Conservation (phyloP, 78 protist species). For the Dictyostelium citrinum region DNA sequence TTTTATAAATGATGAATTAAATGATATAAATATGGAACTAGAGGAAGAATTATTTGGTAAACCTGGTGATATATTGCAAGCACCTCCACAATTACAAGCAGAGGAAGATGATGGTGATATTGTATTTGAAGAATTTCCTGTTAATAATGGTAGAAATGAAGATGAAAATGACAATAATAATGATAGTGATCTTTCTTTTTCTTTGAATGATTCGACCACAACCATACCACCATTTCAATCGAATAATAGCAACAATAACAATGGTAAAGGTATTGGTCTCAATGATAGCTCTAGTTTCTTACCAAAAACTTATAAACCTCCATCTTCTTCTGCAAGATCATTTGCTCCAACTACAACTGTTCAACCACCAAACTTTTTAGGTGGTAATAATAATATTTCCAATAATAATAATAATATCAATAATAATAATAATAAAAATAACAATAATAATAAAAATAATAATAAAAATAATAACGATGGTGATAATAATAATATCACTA, state of each 20-base stretch:
- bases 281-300: background rate
- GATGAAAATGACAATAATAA: background rate
- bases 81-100: background rate
- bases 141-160: background rate
- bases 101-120: slow-evolving; percentile 11
- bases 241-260: background rate
- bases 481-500: background rate
- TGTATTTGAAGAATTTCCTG: slow-evolving; percentile 7
- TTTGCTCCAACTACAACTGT: background rate
- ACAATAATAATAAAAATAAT: background rate
- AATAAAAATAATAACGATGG: background rate
- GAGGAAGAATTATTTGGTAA: slow-evolving; percentile 10
- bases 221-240: background rate
- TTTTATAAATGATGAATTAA: too few species aligned
- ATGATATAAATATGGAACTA: background rate
- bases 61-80: background rate
- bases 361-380: slow-evolving; percentile 1
- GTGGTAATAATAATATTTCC: slow-evolving; percentile 8
- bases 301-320: background rate
- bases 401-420: background rate
- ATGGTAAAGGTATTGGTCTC: background rate
- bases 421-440: background rate
- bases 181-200: background rate
- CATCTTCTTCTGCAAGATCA: background rate
- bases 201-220: background rate